A percentile compares a stretch with the other conserved stretches of the same genome.
Evolutionary conservation across 108 stramenopile species (phyloP).

Genomic region (Cyclotella atomus): DNA sequence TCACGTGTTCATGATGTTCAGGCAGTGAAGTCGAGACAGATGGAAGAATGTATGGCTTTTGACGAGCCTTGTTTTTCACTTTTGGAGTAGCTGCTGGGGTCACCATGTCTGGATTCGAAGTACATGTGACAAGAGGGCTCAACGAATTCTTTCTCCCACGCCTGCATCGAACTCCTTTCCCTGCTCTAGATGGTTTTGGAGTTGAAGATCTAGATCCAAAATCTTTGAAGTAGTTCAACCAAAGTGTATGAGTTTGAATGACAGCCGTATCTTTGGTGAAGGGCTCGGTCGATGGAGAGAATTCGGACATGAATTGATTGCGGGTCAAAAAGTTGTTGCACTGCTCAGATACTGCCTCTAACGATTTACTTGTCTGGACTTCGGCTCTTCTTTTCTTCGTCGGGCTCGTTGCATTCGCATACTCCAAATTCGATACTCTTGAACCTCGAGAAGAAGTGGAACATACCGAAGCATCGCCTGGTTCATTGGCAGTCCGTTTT

Average conservation of each 20-base stretch:
- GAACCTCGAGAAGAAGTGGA: conserved; percentile 12
- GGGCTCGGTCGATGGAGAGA: conserved; percentile 5
- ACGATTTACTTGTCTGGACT: not conserved
- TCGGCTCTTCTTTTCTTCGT: not conserved
- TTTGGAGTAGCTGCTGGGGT: not conserved
- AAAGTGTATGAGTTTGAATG: conserved; percentile 5
- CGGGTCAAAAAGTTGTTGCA: conserved; percentile 1
- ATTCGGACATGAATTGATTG: conserved; percentile 17
- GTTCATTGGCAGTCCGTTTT: not conserved
- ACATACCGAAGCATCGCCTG: not conserved
- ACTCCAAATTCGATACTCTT: conserved; percentile 31
- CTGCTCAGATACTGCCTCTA: not conserved
- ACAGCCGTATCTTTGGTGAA: conserved; percentile 21
- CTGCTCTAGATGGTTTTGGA: conserved; percentile 1
- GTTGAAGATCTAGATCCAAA: not conserved
- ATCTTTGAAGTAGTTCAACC: conserved; percentile 20
- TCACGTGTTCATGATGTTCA: not conserved
- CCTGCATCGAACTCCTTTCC: conserved; percentile 34
- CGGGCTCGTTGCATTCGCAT: not conserved
- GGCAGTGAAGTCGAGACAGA: not conserved
- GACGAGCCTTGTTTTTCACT: not conserved
- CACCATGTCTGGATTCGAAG: conserved; percentile 5
- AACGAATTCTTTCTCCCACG: conserved; percentile 37
- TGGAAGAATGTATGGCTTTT: not conserved
- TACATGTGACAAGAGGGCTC: conserved; percentile 35